Conservation (phyloP, 2,329 filamentous ascomycete species). For the Penicillium frequentans region DNA sequence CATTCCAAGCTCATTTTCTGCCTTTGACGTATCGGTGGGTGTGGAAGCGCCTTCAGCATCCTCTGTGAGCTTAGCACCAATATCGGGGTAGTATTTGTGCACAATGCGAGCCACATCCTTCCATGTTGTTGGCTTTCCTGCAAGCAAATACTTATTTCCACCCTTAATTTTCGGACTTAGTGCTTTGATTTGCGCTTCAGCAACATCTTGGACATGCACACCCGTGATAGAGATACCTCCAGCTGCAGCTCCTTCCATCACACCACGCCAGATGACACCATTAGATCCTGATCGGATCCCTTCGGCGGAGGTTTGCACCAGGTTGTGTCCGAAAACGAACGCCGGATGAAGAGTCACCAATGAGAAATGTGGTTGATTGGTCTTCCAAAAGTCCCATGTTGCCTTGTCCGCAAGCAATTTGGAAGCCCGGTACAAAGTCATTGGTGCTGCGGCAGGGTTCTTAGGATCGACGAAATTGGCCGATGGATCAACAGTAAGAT, state of each 20-base stretch:
- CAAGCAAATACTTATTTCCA: neutral
- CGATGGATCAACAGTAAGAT: neutral
- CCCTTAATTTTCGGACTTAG: neutral
- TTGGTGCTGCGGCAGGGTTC: neutral
- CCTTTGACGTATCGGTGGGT: neutral
- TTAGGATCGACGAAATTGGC: neutral
- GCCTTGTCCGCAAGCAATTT: neutral
- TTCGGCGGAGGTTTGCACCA: neutral
- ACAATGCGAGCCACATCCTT: neutral
- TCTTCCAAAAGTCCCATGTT: neutral
- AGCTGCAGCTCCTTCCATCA: neutral
- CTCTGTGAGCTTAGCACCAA: neutral
- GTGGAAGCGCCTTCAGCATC: neutral
- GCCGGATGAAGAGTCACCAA: neutral
- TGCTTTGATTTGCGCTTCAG: neutral
- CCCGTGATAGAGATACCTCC: neutral
- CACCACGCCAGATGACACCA: neutral
- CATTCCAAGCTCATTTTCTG: neutral
- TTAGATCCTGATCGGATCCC: neutral
- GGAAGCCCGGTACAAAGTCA: neutral
- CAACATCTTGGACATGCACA: neutral
- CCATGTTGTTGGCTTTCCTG: neutral
- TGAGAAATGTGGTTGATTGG: neutral
- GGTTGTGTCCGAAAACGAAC: neutral
- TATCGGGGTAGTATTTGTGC: neutral